Conservation (phyloP, 371 early-diverging fungal species). For the Mortierella sp. region DNA sequence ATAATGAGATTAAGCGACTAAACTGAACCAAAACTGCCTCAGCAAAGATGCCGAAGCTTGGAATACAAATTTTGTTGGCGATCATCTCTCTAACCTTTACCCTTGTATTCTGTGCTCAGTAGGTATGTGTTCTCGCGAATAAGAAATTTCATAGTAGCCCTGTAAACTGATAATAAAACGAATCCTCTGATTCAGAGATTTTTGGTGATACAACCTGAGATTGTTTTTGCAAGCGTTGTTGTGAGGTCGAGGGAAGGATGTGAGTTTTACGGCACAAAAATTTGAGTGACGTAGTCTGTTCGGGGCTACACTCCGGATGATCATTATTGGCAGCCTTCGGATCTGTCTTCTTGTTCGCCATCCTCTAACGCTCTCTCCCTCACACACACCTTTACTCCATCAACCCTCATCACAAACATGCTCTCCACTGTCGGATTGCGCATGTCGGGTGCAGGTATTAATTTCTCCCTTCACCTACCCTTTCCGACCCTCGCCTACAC, state of each 20-base stretch:
- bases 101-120: not conserved
- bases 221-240: too few species aligned
- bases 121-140: not conserved
- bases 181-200: too few species aligned
- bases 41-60: not conserved
- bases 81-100: not conserved
- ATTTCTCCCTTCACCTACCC: not conserved
- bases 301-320: not conserved
- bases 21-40: constrained; percentile 22
- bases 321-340: not conserved
- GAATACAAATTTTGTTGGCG: not conserved
- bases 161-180: too few species aligned
- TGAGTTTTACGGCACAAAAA: too few species aligned
- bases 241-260: too few species aligned
- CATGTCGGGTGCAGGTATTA: constrained; percentile 48
- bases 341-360: not conserved
- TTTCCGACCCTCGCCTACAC: not conserved
- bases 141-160: too few species aligned
- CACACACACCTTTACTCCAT: constrained; percentile 8
- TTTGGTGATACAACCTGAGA: too few species aligned
- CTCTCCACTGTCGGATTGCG: constrained; percentile 52
- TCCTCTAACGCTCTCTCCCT: not conserved
- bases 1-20: constrained; percentile 43
- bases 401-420: constrained; percentile 22
- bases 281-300: not conserved